Base-by-base conservation (phyloP, 805 yeast species). In the Pichia kluyveri region DNA sequence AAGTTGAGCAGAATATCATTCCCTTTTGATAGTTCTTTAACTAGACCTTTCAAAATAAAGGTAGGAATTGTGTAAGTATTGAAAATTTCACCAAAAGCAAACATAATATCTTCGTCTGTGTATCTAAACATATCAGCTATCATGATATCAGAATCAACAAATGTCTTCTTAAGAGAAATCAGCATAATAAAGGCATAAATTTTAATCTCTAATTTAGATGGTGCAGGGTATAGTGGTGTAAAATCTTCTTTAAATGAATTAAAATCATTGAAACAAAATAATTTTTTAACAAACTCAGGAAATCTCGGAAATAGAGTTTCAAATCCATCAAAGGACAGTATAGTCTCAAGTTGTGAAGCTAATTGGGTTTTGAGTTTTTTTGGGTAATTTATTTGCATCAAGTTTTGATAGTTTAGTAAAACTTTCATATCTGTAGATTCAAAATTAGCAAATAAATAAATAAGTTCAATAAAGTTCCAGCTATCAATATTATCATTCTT, bases 61-160 rank as follows among this genome's bases (percentile, higher is more conserved):
- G 40, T 37, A 1, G 38, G 19, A 28, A 46, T 40, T 40, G 18
- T 27, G 23, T 27, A 47, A 26, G 28, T 32, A 14, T 40, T 17
- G 26, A 52, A 48, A 18, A 49, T 45, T 11, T 39, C n/a, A 2
- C 6, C 10, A n/a, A 53, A 5, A 34, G 37, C 37, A 34, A 10
- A 3, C n/a, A 34, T 7, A 14, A 45, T 43, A 23, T 32, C 41
- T 1, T 17, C 2, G 15, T 40, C 42, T 8, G 37, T 19, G 34
- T 46, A 50, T 28, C 47, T 50, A 27, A 50, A 46, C 30, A 46
- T 28, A 36, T 46, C 52, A n/a, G 46, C 32, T 8, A 50, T 40
- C 14, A 46, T 42, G 18, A 46, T 41, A 44, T 50, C 45, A 14
- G 34, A 40, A 4, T 17, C 8, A 31, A 32, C 36, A 10, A 43